These are phyloP conservation scores for Rhizopogon roseolus DNA, from an alignment of 768 basidiomycete genomes.

Conservation along the genomic window DNA sequence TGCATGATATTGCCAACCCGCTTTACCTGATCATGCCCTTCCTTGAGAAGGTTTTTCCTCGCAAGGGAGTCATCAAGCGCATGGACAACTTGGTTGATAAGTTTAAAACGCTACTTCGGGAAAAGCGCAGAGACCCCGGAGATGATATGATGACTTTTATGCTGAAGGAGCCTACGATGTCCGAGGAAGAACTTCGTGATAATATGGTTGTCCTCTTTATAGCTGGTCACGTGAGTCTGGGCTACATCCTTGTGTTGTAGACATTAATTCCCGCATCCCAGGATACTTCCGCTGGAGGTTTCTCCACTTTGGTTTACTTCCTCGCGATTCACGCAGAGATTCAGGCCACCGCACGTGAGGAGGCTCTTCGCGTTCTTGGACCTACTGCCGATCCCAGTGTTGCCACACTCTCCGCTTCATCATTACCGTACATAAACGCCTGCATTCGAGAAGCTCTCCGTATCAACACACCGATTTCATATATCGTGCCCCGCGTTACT, in stretches of 20 bases:
- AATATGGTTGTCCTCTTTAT: constrained; percentile 36
- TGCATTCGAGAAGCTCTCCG: constrained; percentile 38
- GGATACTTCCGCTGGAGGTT: constrained; percentile 36
- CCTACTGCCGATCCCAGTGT: constrained; percentile 24
- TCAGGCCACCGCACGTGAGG: constrained; percentile 31
- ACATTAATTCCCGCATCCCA: constrained; percentile 2
- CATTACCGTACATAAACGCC: constrained; percentile 29
- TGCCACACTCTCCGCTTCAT: constrained; percentile 17
- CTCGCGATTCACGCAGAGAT: constrained; percentile 32
- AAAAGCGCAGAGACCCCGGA: constrained; percentile 27
- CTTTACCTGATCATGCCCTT: constrained; percentile 28
- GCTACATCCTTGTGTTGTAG: background rate
- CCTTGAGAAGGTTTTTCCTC: constrained; percentile 25
- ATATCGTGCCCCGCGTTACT: constrained; percentile 15
- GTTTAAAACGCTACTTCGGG: constrained; percentile 22
- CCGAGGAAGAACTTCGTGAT: constrained; percentile 29
- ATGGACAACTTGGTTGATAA: constrained; percentile 26
- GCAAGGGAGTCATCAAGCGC: constrained; percentile 21
- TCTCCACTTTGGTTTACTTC: constrained; percentile 32
- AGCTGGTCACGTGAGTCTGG: constrained; percentile 31
- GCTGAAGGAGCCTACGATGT: constrained; percentile 27
- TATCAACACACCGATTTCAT: constrained; percentile 24
- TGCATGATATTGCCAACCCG: constrained; percentile 31
- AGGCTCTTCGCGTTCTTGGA: constrained; percentile 28
- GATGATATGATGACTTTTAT: constrained; percentile 32